Percentiles rank a stretch among this genome's conserved stretches.
Conservation (phyloP, 208 protist species). For the Tritrichomonas musculus region DNA sequence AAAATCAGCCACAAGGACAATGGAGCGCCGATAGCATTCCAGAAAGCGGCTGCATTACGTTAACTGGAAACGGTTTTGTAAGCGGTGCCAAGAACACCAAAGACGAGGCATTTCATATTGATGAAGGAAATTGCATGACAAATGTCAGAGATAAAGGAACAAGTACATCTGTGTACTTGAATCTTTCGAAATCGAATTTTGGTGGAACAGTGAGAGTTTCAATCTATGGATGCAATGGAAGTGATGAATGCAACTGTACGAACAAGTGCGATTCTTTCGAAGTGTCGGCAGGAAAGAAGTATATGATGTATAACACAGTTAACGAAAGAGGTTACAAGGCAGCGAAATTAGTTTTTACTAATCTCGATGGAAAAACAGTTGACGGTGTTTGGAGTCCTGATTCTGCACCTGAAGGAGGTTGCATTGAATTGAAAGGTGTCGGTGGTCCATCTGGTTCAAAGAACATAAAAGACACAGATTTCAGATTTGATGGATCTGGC, state of each 20-base stretch:
- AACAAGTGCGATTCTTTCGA: not conserved
- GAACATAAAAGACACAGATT: too few species aligned
- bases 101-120: not conserved
- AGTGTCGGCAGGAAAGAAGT: not conserved
- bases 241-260: not conserved
- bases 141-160: not conserved
- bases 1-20: not conserved
- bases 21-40: not conserved
- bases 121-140: not conserved
- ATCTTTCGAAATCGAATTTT: not conserved
- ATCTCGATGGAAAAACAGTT: not conserved
- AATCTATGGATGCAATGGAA: not conserved
- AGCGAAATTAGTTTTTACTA: not conserved
- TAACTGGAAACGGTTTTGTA: not conserved
- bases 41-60: not conserved
- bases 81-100: too few species aligned
- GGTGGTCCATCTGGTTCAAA: not conserved
- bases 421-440: too few species aligned
- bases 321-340: not conserved
- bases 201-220: not conserved
- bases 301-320: not conserved
- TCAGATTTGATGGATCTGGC: too few species aligned
- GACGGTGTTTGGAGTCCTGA: not conserved
- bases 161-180: not conserved
- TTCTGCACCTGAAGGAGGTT: not conserved